A percentile compares a stretch with the other conserved stretches of the same genome.
These are phyloP conservation scores for Fraxinus greggii DNA, from an alignment of 305 asterid species.

Conservation along the genomic window DNA sequence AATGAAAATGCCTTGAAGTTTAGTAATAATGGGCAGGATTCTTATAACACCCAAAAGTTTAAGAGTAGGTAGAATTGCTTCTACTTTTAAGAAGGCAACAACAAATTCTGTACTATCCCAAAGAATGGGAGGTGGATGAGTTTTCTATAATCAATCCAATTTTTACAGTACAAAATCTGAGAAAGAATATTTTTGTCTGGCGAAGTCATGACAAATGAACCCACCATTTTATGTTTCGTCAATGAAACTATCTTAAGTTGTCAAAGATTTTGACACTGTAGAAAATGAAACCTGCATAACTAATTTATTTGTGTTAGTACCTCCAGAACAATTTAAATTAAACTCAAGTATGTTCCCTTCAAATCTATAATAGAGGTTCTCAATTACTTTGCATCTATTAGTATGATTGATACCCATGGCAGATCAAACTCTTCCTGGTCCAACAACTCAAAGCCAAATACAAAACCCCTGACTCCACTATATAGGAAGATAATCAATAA, in stretches of 20 bases:
- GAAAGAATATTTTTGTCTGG: not conserved
- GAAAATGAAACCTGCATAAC: not conserved
- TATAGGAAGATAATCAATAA: not conserved
- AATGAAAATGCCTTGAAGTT: not conserved
- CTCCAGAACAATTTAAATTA: not conserved
- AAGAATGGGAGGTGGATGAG: not conserved
- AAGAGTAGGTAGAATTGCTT: not conserved
- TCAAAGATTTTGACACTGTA: not conserved
- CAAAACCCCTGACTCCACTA: not conserved
- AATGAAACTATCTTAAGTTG: not conserved
- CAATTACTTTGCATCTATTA: not conserved
- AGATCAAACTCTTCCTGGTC: not conserved
- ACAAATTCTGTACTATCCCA: not conserved
- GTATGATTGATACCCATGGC: not conserved
- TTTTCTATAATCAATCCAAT: not conserved
- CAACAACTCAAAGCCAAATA: not conserved
- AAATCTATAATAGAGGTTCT: not conserved
- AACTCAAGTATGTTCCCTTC: not conserved
- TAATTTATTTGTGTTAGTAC: not conserved
- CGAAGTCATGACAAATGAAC: not conserved
- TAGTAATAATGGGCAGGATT: not conserved
- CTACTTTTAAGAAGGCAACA: not conserved
- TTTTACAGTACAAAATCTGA: not conserved
- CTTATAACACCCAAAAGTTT: not conserved
- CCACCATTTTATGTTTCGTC: not conserved